Conservation (phyloP, 768 basidiomycete species). For the Suillus subalutaceus region DNA sequence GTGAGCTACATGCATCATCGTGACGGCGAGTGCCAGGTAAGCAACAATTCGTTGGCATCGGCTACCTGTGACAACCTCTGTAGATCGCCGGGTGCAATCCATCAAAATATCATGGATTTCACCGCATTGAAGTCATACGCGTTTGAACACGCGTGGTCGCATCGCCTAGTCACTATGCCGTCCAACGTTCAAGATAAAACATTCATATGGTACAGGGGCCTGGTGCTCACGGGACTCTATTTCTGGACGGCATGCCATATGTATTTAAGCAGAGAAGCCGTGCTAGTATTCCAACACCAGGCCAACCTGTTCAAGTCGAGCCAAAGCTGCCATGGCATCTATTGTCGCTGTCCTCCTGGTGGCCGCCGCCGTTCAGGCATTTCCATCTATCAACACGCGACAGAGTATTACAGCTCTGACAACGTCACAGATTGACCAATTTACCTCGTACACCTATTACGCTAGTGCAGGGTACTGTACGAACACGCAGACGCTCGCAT, state of each 20-base stretch:
- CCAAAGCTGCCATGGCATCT: slow-evolving; percentile 19
- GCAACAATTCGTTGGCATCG: neutral
- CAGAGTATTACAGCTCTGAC: slow-evolving; percentile 44
- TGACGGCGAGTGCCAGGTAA: neutral
- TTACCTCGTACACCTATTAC: slow-evolving; percentile 51
- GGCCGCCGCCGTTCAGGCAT: slow-evolving; percentile 17
- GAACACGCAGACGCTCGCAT: slow-evolving; percentile 43
- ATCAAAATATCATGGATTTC: too few species aligned
- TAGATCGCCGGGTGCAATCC: neutral
- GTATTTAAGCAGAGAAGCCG: neutral
- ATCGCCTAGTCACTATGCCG: slow-evolving; percentile 2
- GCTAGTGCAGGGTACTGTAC: slow-evolving; percentile 55
- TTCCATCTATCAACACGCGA: slow-evolving; percentile 33
- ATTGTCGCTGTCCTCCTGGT: slow-evolving; percentile 19
- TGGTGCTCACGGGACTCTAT: neutral
- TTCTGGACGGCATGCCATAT: neutral
- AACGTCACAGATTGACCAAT: slow-evolving; percentile 43
- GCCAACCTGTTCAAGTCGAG: slow-evolving; percentile 2
- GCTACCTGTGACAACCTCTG: neutral
- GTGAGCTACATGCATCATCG: neutral
- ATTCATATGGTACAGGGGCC: neutral
- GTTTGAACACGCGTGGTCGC: neutral
- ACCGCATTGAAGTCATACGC: neutral
- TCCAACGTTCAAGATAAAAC: neutral
- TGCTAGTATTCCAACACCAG: neutral